Percentiles rank a stretch among this genome's conserved stretches.
Evolutionary conservation across 306 rosid genomes (phyloP).

Genomic region (Quillaja saponaria): DNA sequence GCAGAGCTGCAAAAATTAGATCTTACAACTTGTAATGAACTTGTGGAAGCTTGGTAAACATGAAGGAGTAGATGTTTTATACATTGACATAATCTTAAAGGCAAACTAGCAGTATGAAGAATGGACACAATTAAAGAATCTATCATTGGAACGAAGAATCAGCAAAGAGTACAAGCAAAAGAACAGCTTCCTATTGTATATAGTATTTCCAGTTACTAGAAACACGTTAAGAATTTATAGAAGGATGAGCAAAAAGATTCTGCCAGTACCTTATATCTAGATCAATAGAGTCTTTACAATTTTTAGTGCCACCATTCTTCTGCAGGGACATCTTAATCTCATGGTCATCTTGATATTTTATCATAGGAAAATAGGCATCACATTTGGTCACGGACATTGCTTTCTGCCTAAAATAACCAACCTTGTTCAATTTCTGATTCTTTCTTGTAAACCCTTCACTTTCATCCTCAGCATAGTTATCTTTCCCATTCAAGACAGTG

Average conservation of each 20-base stretch:
- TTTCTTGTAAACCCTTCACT: slow-evolving; percentile 36
- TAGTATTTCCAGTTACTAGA: slow-evolving; percentile 26
- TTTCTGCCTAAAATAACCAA: slow-evolving; percentile 35
- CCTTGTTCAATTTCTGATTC: slow-evolving; percentile 43
- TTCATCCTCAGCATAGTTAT: slow-evolving; percentile 29
- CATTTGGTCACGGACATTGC: slow-evolving; percentile 35
- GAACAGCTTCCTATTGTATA: slow-evolving; percentile 9
- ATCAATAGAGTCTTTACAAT: slow-evolving; percentile 40
- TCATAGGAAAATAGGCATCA: slow-evolving; percentile 32
- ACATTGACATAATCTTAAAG: no score
- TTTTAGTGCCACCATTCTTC: slow-evolving; percentile 32
- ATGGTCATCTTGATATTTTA: slow-evolving; percentile 40
- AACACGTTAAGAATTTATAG: slow-evolving; percentile 17
- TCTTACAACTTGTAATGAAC: slow-evolving; percentile 30
- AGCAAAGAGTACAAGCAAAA: no score
- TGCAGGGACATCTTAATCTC: slow-evolving; percentile 38
- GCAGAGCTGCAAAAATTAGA: slow-evolving; percentile 46
- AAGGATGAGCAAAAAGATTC: slow-evolving; percentile 13
- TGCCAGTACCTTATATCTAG: slow-evolving; percentile 55
- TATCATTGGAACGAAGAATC: no score
- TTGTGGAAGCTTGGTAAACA: slow-evolving; percentile 3
- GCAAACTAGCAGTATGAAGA: no score
- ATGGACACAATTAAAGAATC: no score
- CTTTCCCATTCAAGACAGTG: slow-evolving; percentile 32
- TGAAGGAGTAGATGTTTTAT: no score